Percentiles rank a stretch among this genome's conserved stretches.
Evolutionary conservation across 768 basidiomycete genomes (phyloP).

Genomic region (Boletus rubescentipes): DNA sequence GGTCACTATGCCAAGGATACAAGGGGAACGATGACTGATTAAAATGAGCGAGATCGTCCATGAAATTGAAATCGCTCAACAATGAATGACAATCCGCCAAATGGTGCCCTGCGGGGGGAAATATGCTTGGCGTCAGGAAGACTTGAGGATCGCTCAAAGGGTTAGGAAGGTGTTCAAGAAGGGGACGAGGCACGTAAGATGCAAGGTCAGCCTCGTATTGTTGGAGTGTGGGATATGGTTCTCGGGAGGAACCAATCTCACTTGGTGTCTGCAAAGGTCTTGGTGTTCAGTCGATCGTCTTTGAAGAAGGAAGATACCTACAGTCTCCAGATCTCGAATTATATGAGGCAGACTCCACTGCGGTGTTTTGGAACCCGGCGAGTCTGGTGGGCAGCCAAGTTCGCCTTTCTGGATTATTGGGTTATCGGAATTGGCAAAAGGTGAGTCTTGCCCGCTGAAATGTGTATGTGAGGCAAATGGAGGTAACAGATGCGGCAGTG

Average conservation of each 20-base stretch:
- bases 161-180: conserved; percentile 2
- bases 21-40: neutral
- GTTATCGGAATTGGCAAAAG: conserved; percentile 15
- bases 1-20: neutral
- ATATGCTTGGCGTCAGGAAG: neutral
- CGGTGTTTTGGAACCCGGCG: conserved; percentile 20
- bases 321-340: conserved; percentile 31
- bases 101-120: neutral
- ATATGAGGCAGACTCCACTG: conserved; percentile 22
- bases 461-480: conserved; percentile 9
- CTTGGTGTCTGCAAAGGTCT: conserved; percentile 27
- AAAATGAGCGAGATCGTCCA: neutral
- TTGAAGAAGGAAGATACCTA: conserved; percentile 13
- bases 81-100: neutral
- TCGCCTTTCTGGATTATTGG: conserved; percentile 1
- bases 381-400: conserved; percentile 17
- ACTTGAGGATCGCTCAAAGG: neutral
- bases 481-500: conserved; percentile 17
- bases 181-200: neutral
- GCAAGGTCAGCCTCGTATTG: neutral
- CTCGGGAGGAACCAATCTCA: conserved; percentile 16
- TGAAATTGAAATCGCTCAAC: neutral
- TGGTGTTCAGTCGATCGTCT: conserved; percentile 1
- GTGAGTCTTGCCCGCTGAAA: neutral
- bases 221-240: neutral